These are phyloP conservation scores for Hypoxylon fuscum DNA, from an alignment of 495 filamentous ascomycete genomes.

Conservation along the genomic window DNA sequence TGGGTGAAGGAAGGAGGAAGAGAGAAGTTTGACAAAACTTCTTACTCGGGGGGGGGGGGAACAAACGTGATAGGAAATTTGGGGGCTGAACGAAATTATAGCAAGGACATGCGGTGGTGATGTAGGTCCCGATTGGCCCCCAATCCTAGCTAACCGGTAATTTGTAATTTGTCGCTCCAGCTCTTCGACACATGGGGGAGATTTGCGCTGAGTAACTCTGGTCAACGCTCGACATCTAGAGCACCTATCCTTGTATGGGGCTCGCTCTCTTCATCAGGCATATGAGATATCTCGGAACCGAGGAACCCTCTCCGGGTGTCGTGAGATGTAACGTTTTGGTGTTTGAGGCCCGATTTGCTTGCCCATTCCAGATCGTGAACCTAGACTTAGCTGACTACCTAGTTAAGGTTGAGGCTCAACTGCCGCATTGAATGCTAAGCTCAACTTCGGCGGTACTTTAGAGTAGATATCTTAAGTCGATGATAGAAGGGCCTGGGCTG, in stretches of 20 bases:
- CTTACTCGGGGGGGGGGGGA: too few relatives aligned
- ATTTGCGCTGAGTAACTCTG: neutral
- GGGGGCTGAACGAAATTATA: slow-evolving; percentile 14
- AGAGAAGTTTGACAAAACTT: neutral
- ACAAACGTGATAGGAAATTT: neutral
- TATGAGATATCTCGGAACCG: neutral
- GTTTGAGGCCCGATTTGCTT: neutral
- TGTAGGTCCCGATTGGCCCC: slow-evolving; percentile 22
- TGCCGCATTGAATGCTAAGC: neutral
- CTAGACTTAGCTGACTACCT: neutral
- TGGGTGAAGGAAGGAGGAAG: neutral
- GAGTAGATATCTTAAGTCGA: neutral
- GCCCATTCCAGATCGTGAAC: neutral
- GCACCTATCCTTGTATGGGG: slow-evolving; percentile 1
- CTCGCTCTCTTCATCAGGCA: neutral
- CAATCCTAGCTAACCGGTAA: slow-evolving; percentile 18
- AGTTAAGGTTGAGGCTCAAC: slow-evolving; percentile 11
- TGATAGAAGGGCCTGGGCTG: neutral
- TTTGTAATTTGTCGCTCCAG: slow-evolving; percentile 3
- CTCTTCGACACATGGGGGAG: neutral
- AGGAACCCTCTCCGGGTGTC: neutral
- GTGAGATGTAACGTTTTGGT: neutral
- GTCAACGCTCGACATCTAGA: too few relatives aligned
- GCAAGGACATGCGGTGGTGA: slow-evolving; percentile 14
- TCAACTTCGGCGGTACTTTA: slow-evolving; percentile 7